These are phyloP conservation scores for Hypholoma fasciculare DNA, from an alignment of 768 basidiomycete species.

Conservation along the genomic window DNA sequence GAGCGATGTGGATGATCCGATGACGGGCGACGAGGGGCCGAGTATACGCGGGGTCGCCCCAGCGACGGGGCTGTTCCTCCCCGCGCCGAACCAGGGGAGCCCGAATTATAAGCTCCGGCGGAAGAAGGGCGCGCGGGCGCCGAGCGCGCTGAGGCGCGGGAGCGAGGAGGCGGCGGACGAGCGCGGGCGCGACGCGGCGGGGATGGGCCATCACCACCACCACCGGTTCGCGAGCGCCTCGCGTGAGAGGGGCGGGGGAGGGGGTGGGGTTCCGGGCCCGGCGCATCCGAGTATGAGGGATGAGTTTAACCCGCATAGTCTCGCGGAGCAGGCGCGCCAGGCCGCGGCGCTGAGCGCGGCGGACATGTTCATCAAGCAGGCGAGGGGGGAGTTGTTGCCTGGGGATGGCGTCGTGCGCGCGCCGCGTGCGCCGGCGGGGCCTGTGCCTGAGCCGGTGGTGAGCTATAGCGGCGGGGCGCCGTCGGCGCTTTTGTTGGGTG, in stretches of 20 bases:
- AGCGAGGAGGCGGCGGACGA: conserved; percentile 33
- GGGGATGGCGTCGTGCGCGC: conserved; percentile 30
- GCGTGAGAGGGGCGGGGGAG: conserved; percentile 8
- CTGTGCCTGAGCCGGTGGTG: conserved; percentile 30
- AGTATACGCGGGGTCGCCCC: not conserved
- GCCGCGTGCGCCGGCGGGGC: conserved; percentile 26
- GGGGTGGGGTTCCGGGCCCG: too few species aligned
- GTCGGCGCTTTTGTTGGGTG: conserved; percentile 10
- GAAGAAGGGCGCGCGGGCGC: conserved; percentile 60
- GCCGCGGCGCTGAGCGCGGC: conserved; percentile 49
- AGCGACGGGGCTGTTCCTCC: conserved; percentile 9
- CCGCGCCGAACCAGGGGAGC: conserved; percentile 70
- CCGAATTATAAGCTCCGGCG: conserved; percentile 88
- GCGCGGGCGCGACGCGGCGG: conserved; percentile 22
- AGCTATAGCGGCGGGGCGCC: conserved; percentile 28
- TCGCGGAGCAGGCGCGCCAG: conserved; percentile 20
- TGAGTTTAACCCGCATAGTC: conserved; percentile 27
- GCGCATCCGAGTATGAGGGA: conserved; percentile 27
- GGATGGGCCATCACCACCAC: not conserved
- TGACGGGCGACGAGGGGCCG: conserved; percentile 16
- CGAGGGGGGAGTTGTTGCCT: conserved; percentile 51
- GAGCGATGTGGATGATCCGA: conserved; percentile 15
- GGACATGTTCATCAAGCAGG: conserved; percentile 67
- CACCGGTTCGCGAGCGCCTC: conserved; percentile 12
- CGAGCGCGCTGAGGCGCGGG: conserved; percentile 22